phyloP scores from a whole-genome alignment of 2,329 filamentous ascomycete species.

The Ophiosphaerella narmari region DNA sequence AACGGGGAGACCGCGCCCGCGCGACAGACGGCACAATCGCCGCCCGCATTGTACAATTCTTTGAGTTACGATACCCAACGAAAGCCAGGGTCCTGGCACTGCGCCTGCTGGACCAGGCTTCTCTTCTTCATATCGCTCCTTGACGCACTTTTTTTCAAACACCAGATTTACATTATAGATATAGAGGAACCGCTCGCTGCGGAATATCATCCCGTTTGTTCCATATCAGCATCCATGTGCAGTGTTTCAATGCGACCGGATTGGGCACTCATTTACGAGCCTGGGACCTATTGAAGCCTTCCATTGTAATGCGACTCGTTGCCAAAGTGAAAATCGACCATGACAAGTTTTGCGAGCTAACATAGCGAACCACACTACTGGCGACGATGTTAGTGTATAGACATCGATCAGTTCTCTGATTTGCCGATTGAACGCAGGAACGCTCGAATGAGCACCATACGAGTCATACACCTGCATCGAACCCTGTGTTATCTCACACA shows the following conservation, averaged over 20 bases:
- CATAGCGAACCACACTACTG: background rate
- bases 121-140: conserved; percentile 4
- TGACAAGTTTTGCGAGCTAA: background rate
- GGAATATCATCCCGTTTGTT: conserved; percentile 21
- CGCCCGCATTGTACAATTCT: conserved; percentile 35
- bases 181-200: conserved; percentile 25
- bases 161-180: conserved; percentile 20
- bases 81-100: conserved; percentile 18
- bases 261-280: too few species aligned
- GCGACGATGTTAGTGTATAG: background rate
- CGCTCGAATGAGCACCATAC: background rate
- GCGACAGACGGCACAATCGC: conserved; percentile 15
- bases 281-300: too few species aligned
- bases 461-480: background rate
- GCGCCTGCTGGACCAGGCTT: conserved; percentile 31
- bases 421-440: conserved; percentile 2
- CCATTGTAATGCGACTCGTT: too few species aligned
- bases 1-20: background rate
- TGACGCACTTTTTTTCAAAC: background rate
- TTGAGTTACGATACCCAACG: conserved; percentile 31
- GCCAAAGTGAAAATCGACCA: background rate
- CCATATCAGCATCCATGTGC: background rate
- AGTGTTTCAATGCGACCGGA: too few species aligned
- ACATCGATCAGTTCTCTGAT: background rate
- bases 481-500: background rate